phyloP scores from a whole-genome alignment of 331 rosid genomes.

The Acacia pycnantha region DNA sequence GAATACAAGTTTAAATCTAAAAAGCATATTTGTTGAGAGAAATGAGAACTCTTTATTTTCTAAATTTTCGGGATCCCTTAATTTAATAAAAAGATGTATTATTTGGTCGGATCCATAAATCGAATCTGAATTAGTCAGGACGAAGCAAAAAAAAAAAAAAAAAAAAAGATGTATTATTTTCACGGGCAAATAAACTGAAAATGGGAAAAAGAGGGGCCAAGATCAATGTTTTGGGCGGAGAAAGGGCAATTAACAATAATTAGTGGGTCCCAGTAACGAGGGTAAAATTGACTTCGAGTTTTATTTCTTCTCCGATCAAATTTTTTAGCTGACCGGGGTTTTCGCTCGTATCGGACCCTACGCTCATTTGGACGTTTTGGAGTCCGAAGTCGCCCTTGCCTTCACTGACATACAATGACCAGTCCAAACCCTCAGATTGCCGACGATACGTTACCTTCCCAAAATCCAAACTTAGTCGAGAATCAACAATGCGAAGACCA shows the following conservation, averaged over 20 bases:
- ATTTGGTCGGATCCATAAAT: too few species aligned
- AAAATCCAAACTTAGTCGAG: constrained; percentile 32
- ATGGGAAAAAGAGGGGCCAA: too few species aligned
- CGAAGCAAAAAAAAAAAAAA: too few species aligned
- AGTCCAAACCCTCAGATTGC: constrained; percentile 20
- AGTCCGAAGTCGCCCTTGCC: not conserved
- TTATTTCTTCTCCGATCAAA: not conserved
- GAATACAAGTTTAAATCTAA: too few species aligned
- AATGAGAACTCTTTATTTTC: too few species aligned
- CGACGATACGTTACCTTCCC: constrained; percentile 14
- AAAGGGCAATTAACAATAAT: not conserved
- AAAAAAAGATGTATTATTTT: too few species aligned
- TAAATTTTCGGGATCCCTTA: too few species aligned
- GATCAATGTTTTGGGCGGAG: not conserved
- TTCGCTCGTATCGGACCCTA: not conserved
- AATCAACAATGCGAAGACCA: not conserved
- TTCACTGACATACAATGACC: constrained; percentile 28
- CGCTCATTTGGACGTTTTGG: not conserved
- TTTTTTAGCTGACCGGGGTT: not conserved
- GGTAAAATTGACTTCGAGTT: not conserved
- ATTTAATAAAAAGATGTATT: too few species aligned
- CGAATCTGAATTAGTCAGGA: too few species aligned
- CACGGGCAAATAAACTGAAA: too few species aligned
- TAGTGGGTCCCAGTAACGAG: not conserved
- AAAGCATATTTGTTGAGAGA: too few species aligned